Percentiles rank a stretch among this genome's conserved stretches.
Evolutionary conservation across 169 alveolate species (phyloP).

Genomic region (Eimeria tenella): DNA sequence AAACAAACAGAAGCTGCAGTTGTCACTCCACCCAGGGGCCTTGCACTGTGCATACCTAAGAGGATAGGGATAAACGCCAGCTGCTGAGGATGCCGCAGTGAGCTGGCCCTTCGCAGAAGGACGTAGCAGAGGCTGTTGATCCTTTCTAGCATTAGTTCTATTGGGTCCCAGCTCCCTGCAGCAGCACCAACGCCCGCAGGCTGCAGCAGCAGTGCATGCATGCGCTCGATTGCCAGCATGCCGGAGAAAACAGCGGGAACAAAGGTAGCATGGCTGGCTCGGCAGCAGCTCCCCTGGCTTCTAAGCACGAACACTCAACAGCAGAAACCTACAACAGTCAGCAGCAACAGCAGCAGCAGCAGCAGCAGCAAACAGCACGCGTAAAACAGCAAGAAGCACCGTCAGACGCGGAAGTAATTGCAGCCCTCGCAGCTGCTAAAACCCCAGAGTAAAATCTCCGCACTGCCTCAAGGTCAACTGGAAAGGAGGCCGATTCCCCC

Average conservation of each 20-base stretch:
- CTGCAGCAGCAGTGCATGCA: neutral
- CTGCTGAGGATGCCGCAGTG: conserved; percentile 36
- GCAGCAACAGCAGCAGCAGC: conserved; percentile 18
- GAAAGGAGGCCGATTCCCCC: neutral
- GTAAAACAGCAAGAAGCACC: neutral
- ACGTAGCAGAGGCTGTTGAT: conserved; percentile 13
- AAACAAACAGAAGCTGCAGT: no score
- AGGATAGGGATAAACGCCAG: conserved; percentile 21
- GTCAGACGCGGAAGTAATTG: neutral
- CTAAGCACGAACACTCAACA: no score
- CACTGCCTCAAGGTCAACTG: conserved; percentile 11
- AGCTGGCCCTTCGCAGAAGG: neutral
- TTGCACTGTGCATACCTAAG: neutral
- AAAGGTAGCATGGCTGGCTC: neutral
- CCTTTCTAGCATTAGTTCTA: neutral
- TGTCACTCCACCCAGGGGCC: no score
- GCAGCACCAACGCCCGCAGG: conserved; percentile 28
- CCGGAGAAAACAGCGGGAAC: neutral
- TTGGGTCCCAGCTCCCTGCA: conserved; percentile 15
- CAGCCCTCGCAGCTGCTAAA: conserved; percentile 30
- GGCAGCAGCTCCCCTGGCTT: neutral
- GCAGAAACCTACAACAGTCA: neutral
- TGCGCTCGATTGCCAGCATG: neutral
- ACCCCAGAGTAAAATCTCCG: neutral
- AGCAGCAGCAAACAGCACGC: conserved; percentile 5